Evolutionary conservation across 140 eudicot species (phyloP).

Genomic region (Senecio squalidus): DNA sequence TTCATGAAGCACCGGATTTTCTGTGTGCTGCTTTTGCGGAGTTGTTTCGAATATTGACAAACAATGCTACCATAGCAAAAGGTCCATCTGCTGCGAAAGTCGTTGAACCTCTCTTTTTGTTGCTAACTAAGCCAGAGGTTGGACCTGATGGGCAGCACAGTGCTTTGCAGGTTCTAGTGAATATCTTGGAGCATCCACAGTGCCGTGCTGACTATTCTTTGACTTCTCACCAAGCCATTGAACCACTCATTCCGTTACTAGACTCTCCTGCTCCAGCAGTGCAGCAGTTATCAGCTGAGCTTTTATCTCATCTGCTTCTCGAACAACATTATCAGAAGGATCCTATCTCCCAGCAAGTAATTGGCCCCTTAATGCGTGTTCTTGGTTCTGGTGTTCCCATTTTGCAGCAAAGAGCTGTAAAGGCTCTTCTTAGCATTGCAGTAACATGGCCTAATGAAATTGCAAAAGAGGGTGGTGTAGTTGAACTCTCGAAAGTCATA

Average conservation of each 20-base stretch:
- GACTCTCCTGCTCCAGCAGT: slow-evolving; percentile 78
- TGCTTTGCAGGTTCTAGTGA: slow-evolving; percentile 84
- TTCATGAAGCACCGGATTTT: slow-evolving; percentile 92
- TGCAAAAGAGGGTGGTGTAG: slow-evolving; percentile 97
- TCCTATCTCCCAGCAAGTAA: slow-evolving; percentile 65
- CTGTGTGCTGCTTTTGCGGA: slow-evolving; percentile 93
- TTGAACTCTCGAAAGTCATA: slow-evolving; percentile 81
- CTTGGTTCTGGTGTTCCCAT: slow-evolving; percentile 86
- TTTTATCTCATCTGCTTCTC: slow-evolving; percentile 74
- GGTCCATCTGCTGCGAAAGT: slow-evolving; percentile 86
- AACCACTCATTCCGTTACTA: slow-evolving; percentile 77
- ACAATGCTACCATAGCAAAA: slow-evolving; percentile 87
- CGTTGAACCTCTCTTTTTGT: slow-evolving; percentile 73
- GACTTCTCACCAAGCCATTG: slow-evolving; percentile 72
- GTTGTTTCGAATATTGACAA: slow-evolving; percentile 82
- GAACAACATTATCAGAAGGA: slow-evolving; percentile 86
- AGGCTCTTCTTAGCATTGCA: slow-evolving; percentile 76
- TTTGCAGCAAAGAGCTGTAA: slow-evolving; percentile 83
- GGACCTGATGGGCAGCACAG: slow-evolving; percentile 99
- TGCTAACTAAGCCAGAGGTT: slow-evolving; percentile 66
- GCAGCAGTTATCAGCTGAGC: slow-evolving; percentile 93
- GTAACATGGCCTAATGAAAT: slow-evolving; percentile 93
- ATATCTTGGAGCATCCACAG: slow-evolving; percentile 77
- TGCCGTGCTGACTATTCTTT: slow-evolving; percentile 63
- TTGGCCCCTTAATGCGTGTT: slow-evolving; percentile 85